Base-by-base conservation (phyloP, 164 flowering plant species). In the Kingdonia uniflora region DNA sequence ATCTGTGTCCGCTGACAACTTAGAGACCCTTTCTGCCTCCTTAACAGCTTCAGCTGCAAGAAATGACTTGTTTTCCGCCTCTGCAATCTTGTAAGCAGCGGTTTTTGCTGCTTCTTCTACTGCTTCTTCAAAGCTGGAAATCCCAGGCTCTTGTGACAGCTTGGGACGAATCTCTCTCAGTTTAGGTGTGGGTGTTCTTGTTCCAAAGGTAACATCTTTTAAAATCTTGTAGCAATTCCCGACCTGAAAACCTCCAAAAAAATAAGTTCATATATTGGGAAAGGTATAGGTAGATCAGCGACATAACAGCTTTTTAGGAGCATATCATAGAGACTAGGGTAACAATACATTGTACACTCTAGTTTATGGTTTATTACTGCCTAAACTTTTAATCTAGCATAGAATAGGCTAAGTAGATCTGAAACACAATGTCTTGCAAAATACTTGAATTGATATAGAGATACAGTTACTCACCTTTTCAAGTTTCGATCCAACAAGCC, bases 41-140 rank as follows among this genome's bases (percentile, higher is more conserved):
- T 75, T 79, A 15, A 79, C 80, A n/a, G 97, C 79, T 62, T 78
- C 85, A 39, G 84, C 75, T 42, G 95, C 95, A 49, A 85, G 58
- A 62, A 59, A 78, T 6, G 87, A 65, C 64, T 77, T 82, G 67
- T 74, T 76, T 60, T 90, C 95, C 11, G 94, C 95, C 19, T 81
- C 95, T 26, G 90, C 87, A 54, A 90, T 54, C 65, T 58, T 76
- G 62, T 74, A 78, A 6, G 95, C 91, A 35, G 87, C 85, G 54
- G 76, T 51, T 2, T 42, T 37, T 19, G 82, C 62, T 17, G 88
- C 83, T 49, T 78, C 84, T 55, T 78, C 77, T 35, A 75, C 37
- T 3, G 74, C 62, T 17, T 67, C 76, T 16, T 43, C 47, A 16
- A 52, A 59, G 16, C 57, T 20, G 3, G 6, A 19, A 1, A 6